These are phyloP conservation scores for Lodderomyces jiufengensis DNA, from an alignment of 1,139 yeast genomes.

Conservation along the genomic window DNA sequence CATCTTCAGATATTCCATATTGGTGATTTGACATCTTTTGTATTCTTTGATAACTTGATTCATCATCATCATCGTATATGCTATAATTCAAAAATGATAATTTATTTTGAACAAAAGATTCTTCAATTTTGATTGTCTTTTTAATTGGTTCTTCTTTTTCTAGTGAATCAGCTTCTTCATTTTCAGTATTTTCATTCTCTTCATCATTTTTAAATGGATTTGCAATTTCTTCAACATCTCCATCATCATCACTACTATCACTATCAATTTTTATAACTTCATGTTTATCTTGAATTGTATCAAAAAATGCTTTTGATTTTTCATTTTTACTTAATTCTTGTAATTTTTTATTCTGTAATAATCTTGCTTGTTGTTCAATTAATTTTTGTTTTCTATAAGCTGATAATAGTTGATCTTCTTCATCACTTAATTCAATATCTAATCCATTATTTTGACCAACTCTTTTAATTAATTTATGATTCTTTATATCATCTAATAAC, in stretches of 20 bases:
- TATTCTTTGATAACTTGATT: constrained; percentile 29
- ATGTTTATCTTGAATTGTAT: constrained; percentile 55
- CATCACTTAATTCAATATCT: constrained; percentile 65
- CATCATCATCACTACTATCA: constrained; percentile 22
- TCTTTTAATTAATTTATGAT: constrained; percentile 74
- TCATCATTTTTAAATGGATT: constrained; percentile 5
- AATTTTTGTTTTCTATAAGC: constrained; percentile 50
- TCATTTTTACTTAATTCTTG: constrained; percentile 47
- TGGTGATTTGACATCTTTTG: constrained; percentile 34
- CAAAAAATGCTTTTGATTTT: constrained; percentile 71
- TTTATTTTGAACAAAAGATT: constrained; percentile 59
- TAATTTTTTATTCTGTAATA: constrained; percentile 52
- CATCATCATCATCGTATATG: constrained; percentile 31
- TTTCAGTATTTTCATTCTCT: constrained; percentile 23
- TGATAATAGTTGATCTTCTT: constrained; percentile 58
- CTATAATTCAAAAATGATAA: constrained; percentile 55
- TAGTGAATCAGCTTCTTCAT: constrained; percentile 17
- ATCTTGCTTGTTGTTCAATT: constrained; percentile 52
- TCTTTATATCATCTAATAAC: constrained; percentile 75
- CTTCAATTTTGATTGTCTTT: constrained; percentile 35
- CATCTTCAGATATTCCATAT: constrained; percentile 28
- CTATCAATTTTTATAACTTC: constrained; percentile 23
- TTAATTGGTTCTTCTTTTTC: constrained; percentile 16
- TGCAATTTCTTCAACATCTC: constrained; percentile 6
- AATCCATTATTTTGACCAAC: constrained; percentile 43